These are phyloP conservation scores for Handroanthus guayacan DNA, from an alignment of 257 asterid genomes.

Conservation along the genomic window DNA sequence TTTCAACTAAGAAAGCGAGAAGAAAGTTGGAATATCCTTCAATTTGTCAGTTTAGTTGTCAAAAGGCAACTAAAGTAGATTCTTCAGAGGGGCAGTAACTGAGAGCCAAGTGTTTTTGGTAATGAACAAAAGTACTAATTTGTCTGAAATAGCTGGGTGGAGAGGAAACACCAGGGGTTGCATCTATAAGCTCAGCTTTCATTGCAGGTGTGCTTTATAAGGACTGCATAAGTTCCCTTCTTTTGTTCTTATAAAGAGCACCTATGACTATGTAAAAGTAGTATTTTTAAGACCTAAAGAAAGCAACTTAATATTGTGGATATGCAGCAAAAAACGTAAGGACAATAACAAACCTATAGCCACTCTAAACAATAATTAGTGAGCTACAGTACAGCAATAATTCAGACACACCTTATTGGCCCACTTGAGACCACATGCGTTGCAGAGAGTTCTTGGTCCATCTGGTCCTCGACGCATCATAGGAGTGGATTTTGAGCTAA, in stretches of 20 bases:
- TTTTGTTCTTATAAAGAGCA: too few relatives aligned
- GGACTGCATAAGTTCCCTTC: too few relatives aligned
- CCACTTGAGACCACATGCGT: conserved; percentile 89
- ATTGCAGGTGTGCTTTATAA: too few relatives aligned
- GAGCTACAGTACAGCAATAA: background rate
- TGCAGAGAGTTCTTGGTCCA: conserved; percentile 93
- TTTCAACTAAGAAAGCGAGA: background rate
- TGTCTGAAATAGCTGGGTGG: too few relatives aligned
- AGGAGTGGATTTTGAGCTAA: conserved; percentile 91
- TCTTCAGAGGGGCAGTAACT: background rate
- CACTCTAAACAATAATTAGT: conserved; percentile 2
- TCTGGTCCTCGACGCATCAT: conserved; percentile 99
- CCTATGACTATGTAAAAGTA: too few relatives aligned
- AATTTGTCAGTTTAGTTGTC: background rate
- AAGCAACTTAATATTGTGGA: background rate
- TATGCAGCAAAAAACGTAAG: background rate
- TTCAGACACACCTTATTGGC: conserved; percentile 79
- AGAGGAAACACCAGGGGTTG: too few relatives aligned
- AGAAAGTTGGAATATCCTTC: background rate
- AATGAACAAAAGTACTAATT: too few relatives aligned
- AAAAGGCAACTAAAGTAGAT: background rate
- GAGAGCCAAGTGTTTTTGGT: too few relatives aligned
- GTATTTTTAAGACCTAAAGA: background rate
- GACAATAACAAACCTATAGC: conserved; percentile 2
- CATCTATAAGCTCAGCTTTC: too few relatives aligned